Evolutionary conservation across 23 red algal species (phyloP).

Genomic region (Agarophyton chilense): DNA sequence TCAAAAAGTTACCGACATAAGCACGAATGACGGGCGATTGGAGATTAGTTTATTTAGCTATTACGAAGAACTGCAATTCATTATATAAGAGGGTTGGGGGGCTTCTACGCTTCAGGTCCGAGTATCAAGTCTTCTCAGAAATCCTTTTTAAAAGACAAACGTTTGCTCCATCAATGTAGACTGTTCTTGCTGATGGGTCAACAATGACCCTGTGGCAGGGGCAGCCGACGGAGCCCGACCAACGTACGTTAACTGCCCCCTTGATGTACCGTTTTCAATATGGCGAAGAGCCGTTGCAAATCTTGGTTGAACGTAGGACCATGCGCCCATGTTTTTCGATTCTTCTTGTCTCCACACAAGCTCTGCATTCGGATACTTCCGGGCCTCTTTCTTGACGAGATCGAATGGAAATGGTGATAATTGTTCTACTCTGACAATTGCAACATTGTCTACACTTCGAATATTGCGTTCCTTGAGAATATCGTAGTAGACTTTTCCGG

Average conservation of each 20-base stretch:
- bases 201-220: slow-evolving; percentile 87
- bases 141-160: slow-evolving; percentile 29
- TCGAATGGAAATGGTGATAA: slow-evolving; percentile 96
- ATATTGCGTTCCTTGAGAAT: slow-evolving; percentile 80
- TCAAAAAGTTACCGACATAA: slow-evolving; percentile 1
- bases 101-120: background rate
- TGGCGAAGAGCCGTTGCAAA: slow-evolving; percentile 84
- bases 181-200: slow-evolving; percentile 82
- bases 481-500: slow-evolving; percentile 97
- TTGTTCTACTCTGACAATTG: slow-evolving; percentile 94
- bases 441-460: slow-evolving; percentile 81
- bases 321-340: slow-evolving; percentile 98
- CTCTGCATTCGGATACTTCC: slow-evolving; percentile 90
- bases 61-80: background rate
- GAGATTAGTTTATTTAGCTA: slow-evolving; percentile 7
- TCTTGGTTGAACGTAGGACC: slow-evolving; percentile 94
- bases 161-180: slow-evolving; percentile 70
- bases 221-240: slow-evolving; percentile 91
- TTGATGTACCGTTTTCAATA: slow-evolving; percentile 44
- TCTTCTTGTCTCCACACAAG: slow-evolving; percentile 98
- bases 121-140: background rate
- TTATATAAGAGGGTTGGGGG: background rate
- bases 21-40: background rate
- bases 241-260: slow-evolving; percentile 74
- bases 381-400: slow-evolving; percentile 73